Conservation (phyloP, 371 early-diverging fungal species). For the Dichotomocladium elegans region DNA sequence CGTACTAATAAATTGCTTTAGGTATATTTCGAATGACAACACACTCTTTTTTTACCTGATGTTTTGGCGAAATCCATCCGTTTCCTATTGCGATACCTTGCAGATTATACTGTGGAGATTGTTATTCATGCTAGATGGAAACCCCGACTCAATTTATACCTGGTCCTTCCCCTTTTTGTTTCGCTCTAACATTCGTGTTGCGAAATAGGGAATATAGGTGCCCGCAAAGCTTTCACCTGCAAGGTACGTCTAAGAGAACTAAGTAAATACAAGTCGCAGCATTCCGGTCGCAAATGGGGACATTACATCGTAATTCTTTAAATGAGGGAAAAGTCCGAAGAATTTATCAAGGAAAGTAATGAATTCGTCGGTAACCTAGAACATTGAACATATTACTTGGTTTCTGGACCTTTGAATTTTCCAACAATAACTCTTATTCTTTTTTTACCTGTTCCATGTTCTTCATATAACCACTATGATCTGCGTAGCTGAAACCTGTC, state of each 20-base stretch:
- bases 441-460: slow-evolving; percentile 35
- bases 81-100: slow-evolving; percentile 78
- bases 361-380: slow-evolving; percentile 53
- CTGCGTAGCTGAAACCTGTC: slow-evolving; percentile 72
- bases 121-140: background rate
- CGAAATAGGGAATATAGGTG: slow-evolving; percentile 81
- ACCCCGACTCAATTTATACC: background rate
- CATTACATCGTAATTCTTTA: slow-evolving; percentile 45
- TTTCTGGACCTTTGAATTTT: too few relatives aligned
- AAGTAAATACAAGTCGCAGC: background rate
- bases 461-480: slow-evolving; percentile 30
- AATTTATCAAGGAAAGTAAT: slow-evolving; percentile 60
- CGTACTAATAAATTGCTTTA: slow-evolving; percentile 33
- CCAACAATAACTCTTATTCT: too few relatives aligned
- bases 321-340: slow-evolving; percentile 60
- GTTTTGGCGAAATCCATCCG: slow-evolving; percentile 83
- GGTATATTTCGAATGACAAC: background rate
- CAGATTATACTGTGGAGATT: slow-evolving; percentile 43
- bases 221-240: slow-evolving; percentile 90
- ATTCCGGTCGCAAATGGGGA: slow-evolving; percentile 6
- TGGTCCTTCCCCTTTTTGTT: slow-evolving; percentile 37
- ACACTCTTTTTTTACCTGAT: slow-evolving; percentile 68
- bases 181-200: slow-evolving; percentile 48
- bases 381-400: background rate
- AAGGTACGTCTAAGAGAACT: slow-evolving; percentile 58